Evolutionary conservation across 2,329 filamentous ascomycete species (phyloP), one percentile per base, ranked within the genome.

Genomic region (Bipolaris cookei): DNA sequence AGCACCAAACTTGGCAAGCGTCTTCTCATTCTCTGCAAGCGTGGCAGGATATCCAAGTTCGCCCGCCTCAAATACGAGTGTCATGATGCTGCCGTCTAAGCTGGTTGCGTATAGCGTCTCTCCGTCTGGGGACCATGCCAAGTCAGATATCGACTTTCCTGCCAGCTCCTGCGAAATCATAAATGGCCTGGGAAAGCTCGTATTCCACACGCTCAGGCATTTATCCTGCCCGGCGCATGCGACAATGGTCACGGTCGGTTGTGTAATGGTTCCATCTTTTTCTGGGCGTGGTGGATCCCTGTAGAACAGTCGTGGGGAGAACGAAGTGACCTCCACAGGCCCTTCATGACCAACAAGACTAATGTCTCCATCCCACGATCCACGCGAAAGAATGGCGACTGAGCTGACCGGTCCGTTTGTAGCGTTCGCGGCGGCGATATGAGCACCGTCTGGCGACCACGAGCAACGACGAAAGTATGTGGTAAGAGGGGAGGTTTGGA

Each of bases 351-450:
- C 95, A 59, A 99, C 97, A 58, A 99, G 78, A 74, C 97, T 97
- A 79, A 98, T 98, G 71, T 99, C 92, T 62, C 92, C 92, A 70
- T 97, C 92, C 95, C 96, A 99, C 35, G 86, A 86, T 16, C 91
- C 90, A 66, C 95, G 89, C 72, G 95, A 92, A 54, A 99, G 92
- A 56, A 99, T 98, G 4, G 95, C 94, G 30, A 98, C 94, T 0
- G 94, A 97, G 79, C 92, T 97, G 21, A 99, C 95, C 1, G 95
- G 96, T 0, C 95, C 95, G 72, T 99, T 99, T 18, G 97, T 93
- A 0, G 95, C 93, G 75, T 99, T 99, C 6, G 95, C 92, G 3
- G 95, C 95, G 3, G 95, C 95, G 60, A 99, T 98, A 69, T 98
- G 94, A 69, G 94, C 93, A 6, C 95, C 95, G 75, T 99, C 95